These are phyloP conservation scores for Nitzschia inconspicua DNA, from an alignment of 108 stramenopile genomes.

Conservation along the genomic window DNA sequence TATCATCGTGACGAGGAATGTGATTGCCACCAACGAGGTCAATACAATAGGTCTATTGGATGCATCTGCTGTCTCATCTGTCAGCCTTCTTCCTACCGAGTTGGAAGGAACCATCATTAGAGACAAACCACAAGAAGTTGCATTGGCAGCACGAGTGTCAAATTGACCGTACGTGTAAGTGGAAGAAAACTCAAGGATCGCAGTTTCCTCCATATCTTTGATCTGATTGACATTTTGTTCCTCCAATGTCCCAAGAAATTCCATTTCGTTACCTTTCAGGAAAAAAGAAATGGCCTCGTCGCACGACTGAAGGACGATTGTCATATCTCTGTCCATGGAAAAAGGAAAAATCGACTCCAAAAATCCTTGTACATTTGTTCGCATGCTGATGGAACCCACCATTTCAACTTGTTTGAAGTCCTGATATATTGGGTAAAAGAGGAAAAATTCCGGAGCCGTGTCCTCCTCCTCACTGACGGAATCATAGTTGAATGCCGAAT, in stretches of 20 bases:
- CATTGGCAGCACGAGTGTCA: neutral
- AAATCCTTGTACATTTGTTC: too few relatives aligned
- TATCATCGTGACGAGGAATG: conserved; percentile 4
- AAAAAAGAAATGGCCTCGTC: neutral
- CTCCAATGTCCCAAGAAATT: neutral
- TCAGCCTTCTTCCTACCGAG: neutral
- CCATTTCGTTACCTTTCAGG: neutral
- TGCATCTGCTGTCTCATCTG: neutral
- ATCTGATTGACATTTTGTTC: neutral
- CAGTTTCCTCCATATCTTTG: neutral
- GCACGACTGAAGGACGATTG: conserved; percentile 12
- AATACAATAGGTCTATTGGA: conserved; percentile 6
- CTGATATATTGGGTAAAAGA: conserved; percentile 12
- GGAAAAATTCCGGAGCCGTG: neutral
- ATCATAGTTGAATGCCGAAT: too few relatives aligned
- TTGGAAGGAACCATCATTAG: neutral
- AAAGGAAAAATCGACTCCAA: neutral
- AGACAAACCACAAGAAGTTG: too few relatives aligned
- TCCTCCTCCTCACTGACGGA: neutral
- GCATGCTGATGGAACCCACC: neutral
- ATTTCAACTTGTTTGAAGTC: conserved; percentile 11
- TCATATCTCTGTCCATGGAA: too few relatives aligned
- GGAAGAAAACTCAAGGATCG: neutral
- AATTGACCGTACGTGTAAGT: conserved; percentile 8
- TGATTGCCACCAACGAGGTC: conserved; percentile 6